These are phyloP conservation scores for Erythrobasidium hasegawianum DNA, from an alignment of 1,284 basidiomycete species.

Conservation along the genomic window DNA sequence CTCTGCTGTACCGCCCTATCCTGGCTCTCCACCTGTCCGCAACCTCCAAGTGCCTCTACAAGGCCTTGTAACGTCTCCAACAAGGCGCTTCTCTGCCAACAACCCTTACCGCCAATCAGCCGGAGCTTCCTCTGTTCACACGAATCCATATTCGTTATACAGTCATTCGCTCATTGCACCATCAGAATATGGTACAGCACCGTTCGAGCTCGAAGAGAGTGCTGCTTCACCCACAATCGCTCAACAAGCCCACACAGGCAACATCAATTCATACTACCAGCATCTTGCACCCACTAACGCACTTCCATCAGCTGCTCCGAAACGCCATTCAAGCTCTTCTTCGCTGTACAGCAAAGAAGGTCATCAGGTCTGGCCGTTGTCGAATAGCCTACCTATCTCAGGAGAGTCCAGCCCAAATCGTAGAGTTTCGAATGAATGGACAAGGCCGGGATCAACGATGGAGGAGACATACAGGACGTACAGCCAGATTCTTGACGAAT, in stretches of 20 bases:
- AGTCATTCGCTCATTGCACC: neutral
- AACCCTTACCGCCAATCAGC: neutral
- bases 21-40: neutral
- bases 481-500: neutral
- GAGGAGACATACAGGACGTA: slow-evolving; percentile 3
- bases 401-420: neutral
- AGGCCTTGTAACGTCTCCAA: neutral
- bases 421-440: neutral
- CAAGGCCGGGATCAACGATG: neutral
- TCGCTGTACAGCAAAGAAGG: neutral
- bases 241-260: neutral
- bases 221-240: neutral
- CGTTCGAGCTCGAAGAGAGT: slow-evolving; percentile 1
- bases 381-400: neutral
- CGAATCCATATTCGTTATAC: neutral
- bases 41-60: too few species aligned
- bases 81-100: neutral
- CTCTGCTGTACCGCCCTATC: neutral
- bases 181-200: neutral
- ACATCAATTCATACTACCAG: neutral
- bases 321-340: neutral
- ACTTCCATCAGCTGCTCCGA: neutral
- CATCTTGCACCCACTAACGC: neutral
- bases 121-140: neutral
- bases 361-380: neutral